A percentile compares a stretch with the other conserved stretches of the same genome.
phyloP scores from a whole-genome alignment of 441 rosid genomes.

The Jatropha podagrica region DNA sequence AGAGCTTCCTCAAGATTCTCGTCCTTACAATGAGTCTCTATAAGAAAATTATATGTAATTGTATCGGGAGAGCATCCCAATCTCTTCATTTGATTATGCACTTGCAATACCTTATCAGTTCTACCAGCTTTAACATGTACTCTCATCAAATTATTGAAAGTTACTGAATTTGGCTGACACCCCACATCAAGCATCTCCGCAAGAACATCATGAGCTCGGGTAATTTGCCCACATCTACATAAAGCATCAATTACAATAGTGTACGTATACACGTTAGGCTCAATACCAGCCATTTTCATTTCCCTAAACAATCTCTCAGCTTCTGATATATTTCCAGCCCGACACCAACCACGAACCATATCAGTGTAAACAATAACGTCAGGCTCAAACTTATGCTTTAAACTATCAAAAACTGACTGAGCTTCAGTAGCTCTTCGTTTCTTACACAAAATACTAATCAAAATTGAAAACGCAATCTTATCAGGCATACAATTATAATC shows the following conservation, averaged over 20 bases:
- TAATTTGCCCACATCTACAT: constrained; percentile 80
- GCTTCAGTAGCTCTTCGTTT: constrained; percentile 83
- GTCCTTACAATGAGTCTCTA: constrained; percentile 73
- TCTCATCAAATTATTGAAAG: constrained; percentile 84
- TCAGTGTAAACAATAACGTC: constrained; percentile 81
- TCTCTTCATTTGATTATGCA: constrained; percentile 87
- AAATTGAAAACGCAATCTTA: constrained; percentile 67
- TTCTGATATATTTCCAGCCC: constrained; percentile 61
- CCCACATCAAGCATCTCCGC: constrained; percentile 82
- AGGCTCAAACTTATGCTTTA: constrained; percentile 59
- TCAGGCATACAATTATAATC: constrained; percentile 79
- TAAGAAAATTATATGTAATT: constrained; percentile 66
- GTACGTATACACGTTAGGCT: constrained; percentile 86
- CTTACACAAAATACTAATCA: constrained; percentile 59
- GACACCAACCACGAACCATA: constrained; percentile 83
- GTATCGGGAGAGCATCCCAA: constrained; percentile 61
- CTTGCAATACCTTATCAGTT: constrained; percentile 88
- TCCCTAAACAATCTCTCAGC: constrained; percentile 77
- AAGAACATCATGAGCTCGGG: constrained; percentile 81
- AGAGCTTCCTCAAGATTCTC: constrained; percentile 61
- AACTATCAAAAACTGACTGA: constrained; percentile 63
- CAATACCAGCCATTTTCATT: constrained; percentile 70
- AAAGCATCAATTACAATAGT: constrained; percentile 77
- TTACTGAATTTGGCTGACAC: constrained; percentile 64
- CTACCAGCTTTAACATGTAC: constrained; percentile 84